Percentiles rank a stretch among this genome's conserved stretches.
Evolutionary conservation across 2,329 filamentous ascomycete species (phyloP).

Genomic region (Aspergillus brasiliensis): DNA sequence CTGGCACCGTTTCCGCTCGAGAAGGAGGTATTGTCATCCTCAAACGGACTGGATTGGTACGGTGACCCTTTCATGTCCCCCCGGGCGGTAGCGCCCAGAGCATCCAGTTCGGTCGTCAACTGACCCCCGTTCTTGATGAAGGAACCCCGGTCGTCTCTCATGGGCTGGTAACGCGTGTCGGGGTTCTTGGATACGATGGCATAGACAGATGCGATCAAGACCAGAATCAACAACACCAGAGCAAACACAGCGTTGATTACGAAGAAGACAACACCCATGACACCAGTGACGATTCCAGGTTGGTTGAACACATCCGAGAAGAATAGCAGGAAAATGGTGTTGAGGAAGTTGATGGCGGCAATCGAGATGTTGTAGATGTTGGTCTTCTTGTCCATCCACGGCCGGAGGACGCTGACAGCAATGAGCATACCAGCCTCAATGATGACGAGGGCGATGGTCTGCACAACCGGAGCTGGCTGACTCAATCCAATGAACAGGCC

Average conservation of each 20-base stretch:
- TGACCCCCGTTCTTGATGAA: conserved; percentile 97
- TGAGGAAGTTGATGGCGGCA: conserved; percentile 84
- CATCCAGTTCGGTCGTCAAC: conserved; percentile 84
- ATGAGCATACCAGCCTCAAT: conserved; percentile 80
- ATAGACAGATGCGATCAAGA: conserved; percentile 74
- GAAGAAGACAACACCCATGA: conserved; percentile 88
- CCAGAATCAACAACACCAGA: conserved; percentile 77
- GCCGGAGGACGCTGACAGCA: conserved; percentile 74
- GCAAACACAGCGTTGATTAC: conserved; percentile 83
- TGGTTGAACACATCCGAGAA: conserved; percentile 86
- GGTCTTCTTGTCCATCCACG: conserved; percentile 99
- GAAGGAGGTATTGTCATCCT: conserved; percentile 72
- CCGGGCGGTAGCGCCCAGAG: conserved; percentile 82
- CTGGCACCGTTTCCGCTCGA: conserved; percentile 54
- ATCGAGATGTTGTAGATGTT: conserved; percentile 97
- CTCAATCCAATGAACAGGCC: conserved; percentile 83
- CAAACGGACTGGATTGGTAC: conserved; percentile 62
- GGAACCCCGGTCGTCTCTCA: conserved; percentile 92
- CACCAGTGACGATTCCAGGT: conserved; percentile 78
- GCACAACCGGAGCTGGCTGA: conserved; percentile 69
- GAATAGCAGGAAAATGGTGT: conserved; percentile 83
- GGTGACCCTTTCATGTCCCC: conserved; percentile 69
- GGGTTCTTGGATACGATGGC: conserved; percentile 91
- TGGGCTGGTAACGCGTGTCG: conserved; percentile 91
- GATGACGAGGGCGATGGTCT: conserved; percentile 79